These are phyloP conservation scores for Neonectria punicea DNA, from an alignment of 2,329 filamentous ascomycete species.

Conservation along the genomic window DNA sequence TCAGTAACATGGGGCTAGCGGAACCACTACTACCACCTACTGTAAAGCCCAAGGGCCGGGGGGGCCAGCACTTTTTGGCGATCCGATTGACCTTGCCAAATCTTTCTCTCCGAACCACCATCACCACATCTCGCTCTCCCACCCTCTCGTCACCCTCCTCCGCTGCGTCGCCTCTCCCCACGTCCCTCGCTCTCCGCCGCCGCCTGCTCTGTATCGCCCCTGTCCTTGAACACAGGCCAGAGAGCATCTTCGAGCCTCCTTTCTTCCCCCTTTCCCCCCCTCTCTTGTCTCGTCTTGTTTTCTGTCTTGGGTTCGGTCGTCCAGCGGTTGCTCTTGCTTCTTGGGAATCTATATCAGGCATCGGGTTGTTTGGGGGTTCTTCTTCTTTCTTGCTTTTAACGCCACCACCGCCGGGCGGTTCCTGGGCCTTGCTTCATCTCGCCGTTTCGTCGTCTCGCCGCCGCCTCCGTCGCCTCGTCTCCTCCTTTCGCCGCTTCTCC, in stretches of 20 bases:
- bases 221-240: slow-evolving; percentile 36
- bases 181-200: slow-evolving; percentile 35
- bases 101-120: slow-evolving; percentile 46
- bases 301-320: slow-evolving; percentile 37
- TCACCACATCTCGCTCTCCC: slow-evolving; percentile 39
- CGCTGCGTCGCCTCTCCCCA: slow-evolving; percentile 31
- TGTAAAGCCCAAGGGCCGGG: slow-evolving; percentile 34
- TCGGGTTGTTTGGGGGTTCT: slow-evolving; percentile 31
- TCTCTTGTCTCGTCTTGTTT: slow-evolving; percentile 25
- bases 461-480: slow-evolving; percentile 25
- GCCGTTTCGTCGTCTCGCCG: slow-evolving; percentile 17
- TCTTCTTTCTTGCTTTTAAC: slow-evolving; percentile 34
- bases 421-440: slow-evolving; percentile 36
- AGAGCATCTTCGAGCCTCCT: slow-evolving; percentile 38
- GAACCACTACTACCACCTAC: slow-evolving; percentile 18
- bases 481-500: slow-evolving; percentile 30
- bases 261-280: slow-evolving; percentile 29
- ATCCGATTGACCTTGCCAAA: slow-evolving; percentile 46
- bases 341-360: slow-evolving; percentile 29
- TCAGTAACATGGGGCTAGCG: slow-evolving; percentile 42
- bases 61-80: slow-evolving; percentile 43
- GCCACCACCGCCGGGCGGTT: slow-evolving; percentile 43
- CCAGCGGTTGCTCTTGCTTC: slow-evolving; percentile 39
- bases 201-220: slow-evolving; percentile 32
- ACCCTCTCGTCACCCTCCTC: slow-evolving; percentile 23